These are phyloP conservation scores for Aspergillus baeticus DNA, from an alignment of 495 filamentous ascomycete genomes.

Conservation along the genomic window DNA sequence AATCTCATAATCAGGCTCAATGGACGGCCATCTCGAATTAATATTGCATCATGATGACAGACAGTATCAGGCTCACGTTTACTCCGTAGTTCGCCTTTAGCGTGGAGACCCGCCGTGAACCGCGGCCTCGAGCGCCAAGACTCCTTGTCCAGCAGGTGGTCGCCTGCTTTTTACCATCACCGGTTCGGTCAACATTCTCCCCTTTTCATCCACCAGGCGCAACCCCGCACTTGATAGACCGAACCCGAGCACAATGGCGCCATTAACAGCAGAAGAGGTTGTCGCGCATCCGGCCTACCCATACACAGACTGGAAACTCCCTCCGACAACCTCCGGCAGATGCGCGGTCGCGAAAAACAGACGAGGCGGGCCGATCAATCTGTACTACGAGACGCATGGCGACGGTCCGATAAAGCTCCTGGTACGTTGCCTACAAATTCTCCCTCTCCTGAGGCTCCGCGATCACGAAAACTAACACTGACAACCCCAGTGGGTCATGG, in stretches of 20 bases:
- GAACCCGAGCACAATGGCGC: slow-evolving; percentile 17
- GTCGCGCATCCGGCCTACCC: slow-evolving; percentile 49
- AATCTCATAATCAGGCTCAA: no score
- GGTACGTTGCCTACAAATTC: slow-evolving; percentile 46
- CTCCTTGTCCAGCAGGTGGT: no score
- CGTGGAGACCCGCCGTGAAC: no score
- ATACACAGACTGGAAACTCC: slow-evolving; percentile 61
- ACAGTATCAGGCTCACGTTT: no score
- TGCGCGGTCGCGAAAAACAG: slow-evolving; percentile 60
- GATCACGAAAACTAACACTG: slow-evolving; percentile 4
- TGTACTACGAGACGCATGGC: slow-evolving; percentile 79
- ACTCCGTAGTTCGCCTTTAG: no score
- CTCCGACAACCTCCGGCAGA: slow-evolving; percentile 55
- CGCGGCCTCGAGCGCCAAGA: no score
- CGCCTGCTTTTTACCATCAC: no score
- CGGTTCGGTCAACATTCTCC: background rate
- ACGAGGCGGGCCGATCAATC: slow-evolving; percentile 64
- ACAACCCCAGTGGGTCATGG: slow-evolving; percentile 28
- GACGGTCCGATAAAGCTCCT: slow-evolving; percentile 66
- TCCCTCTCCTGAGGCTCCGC: background rate
- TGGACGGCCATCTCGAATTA: no score
- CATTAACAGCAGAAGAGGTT: slow-evolving; percentile 45
- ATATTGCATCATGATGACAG: no score
- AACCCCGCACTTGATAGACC: background rate
- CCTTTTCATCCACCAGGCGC: background rate